Evolutionary conservation across 495 filamentous ascomycete species (phyloP).

Genomic region (Amphirosellinia nigrospora): DNA sequence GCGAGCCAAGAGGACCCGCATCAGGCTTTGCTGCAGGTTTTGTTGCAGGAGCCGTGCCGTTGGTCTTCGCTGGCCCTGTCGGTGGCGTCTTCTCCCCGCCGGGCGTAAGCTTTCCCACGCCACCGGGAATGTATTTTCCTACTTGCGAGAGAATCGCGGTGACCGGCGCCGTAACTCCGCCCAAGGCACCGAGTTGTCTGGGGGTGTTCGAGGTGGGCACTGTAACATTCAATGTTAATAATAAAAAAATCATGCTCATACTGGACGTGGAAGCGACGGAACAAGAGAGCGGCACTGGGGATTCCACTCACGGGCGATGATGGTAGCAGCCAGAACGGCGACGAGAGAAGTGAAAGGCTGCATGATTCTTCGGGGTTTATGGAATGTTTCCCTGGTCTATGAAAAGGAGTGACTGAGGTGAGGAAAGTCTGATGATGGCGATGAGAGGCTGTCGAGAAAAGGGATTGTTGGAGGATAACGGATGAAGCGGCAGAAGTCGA

Average conservation of each 20-base stretch:
- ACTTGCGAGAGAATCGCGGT: conserved; percentile 1
- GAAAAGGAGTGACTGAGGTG: conserved; percentile 2
- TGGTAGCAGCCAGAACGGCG: conserved; percentile 23
- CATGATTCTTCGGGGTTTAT: conserved; percentile 3
- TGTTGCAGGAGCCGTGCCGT: neutral
- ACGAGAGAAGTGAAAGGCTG: conserved; percentile 11
- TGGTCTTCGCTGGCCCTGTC: neutral
- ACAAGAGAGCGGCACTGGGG: neutral
- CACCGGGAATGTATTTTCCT: conserved; percentile 18
- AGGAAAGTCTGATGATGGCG: neutral
- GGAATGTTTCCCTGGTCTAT: neutral
- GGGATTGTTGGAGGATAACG: neutral
- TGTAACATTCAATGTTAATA: neutral
- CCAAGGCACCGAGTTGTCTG: conserved; percentile 16
- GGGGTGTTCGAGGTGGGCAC: neutral
- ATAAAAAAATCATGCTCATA: no score
- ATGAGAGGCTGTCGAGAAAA: neutral
- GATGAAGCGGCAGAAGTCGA: conserved; percentile 1
- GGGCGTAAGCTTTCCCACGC: neutral
- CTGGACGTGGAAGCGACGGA: neutral
- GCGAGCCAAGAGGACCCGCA: neutral
- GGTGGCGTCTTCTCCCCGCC: neutral
- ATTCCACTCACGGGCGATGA: conserved; percentile 13
- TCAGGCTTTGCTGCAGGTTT: conserved; percentile 1
- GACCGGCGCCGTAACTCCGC: conserved; percentile 9